A percentile compares a stretch with the other conserved stretches of the same genome.
phyloP scores from a whole-genome alignment of 306 rosid species.

The Gynostemma pentaphyllum region DNA sequence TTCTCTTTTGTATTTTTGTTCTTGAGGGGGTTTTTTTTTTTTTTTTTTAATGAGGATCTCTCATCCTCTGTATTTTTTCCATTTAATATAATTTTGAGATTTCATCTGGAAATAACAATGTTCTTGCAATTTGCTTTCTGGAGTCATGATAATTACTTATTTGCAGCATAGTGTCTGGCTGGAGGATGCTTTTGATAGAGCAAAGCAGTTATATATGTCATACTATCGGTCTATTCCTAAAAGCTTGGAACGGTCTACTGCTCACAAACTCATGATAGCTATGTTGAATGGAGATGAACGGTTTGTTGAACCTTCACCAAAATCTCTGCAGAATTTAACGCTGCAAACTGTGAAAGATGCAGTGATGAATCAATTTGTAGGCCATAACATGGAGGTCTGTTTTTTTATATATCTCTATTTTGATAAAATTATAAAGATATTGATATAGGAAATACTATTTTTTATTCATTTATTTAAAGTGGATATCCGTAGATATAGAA shows the following conservation, averaged over 20 bases:
- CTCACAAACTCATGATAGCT: slow-evolving; percentile 97
- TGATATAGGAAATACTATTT: background rate
- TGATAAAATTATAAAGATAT: background rate
- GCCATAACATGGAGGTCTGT: slow-evolving; percentile 93
- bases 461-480: no score
- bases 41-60: no score
- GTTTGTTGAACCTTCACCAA: slow-evolving; percentile 92
- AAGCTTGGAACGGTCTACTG: slow-evolving; percentile 99
- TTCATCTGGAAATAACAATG: no score
- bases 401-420: background rate
- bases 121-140: background rate
- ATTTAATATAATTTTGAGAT: no score
- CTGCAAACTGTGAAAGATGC: slow-evolving; percentile 83
- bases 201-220: slow-evolving; percentile 81
- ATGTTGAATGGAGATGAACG: slow-evolving; percentile 95
- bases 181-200: slow-evolving; percentile 97
- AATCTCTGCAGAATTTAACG: slow-evolving; percentile 65
- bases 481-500: background rate
- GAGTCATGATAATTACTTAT: slow-evolving; percentile 14
- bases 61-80: no score
- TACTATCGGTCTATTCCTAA: slow-evolving; percentile 95
- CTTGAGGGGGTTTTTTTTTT: no score
- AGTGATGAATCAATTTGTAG: slow-evolving; percentile 87
- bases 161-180: slow-evolving; percentile 97
- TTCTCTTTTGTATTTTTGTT: background rate